phyloP scores from a whole-genome alignment of 768 basidiomycete species.

The Leccinum olivaceopallidum region DNA sequence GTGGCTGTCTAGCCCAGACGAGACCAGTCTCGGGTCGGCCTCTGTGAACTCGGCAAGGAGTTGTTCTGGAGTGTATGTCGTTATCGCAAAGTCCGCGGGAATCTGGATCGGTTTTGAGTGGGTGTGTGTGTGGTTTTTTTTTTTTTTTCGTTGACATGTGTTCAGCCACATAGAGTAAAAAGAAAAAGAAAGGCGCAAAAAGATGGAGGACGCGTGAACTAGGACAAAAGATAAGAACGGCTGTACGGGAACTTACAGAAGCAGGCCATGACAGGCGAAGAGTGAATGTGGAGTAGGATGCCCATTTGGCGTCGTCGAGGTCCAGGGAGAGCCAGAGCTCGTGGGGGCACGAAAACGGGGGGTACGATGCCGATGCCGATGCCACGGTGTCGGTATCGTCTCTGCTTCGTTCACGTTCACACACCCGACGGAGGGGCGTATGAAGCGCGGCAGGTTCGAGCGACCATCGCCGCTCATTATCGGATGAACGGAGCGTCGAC shows the following conservation, averaged over 20 bases:
- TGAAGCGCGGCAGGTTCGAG: constrained; percentile 43
- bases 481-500: constrained; percentile 38
- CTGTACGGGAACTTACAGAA: constrained; percentile 39
- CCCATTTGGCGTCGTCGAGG: constrained; percentile 43
- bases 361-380: not conserved
- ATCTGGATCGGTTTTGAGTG: constrained; percentile 32
- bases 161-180: not conserved
- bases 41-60: constrained; percentile 21
- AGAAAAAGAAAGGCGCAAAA: not conserved
- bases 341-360: constrained; percentile 36
- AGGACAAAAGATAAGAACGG: no score
- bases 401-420: constrained; percentile 26
- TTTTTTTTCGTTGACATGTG: not conserved
- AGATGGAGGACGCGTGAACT: not conserved
- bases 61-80: constrained; percentile 38
- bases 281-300: constrained; percentile 44
- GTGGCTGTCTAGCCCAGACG: not conserved
- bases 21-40: not conserved
- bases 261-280: constrained; percentile 58
- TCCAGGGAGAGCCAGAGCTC: constrained; percentile 51
- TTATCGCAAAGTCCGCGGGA: constrained; percentile 45
- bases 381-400: constrained; percentile 2
- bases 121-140: not conserved
- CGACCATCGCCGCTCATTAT: constrained; percentile 38
- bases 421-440: constrained; percentile 38